A percentile compares a stretch with the other conserved stretches of the same genome.
phyloP scores from a whole-genome alignment of 2,329 filamentous ascomycete species.

The Scedosporium boydii region DNA sequence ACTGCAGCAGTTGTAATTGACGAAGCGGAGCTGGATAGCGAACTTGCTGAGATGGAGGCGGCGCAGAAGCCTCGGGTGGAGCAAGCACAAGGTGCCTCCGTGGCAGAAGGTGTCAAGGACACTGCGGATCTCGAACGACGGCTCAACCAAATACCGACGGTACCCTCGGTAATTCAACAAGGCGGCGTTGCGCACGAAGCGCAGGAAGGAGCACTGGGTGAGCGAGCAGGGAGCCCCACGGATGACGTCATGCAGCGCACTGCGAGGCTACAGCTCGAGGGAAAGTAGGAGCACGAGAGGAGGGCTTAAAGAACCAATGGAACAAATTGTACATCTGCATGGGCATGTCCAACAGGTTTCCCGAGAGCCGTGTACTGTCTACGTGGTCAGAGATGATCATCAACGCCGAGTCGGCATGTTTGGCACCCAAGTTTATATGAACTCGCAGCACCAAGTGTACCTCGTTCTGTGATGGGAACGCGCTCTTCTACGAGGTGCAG shows the following conservation, averaged over 20 bases:
- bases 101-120: slow-evolving; percentile 30
- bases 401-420: too few relatives aligned
- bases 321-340: too few relatives aligned
- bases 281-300: background rate
- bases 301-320: background rate
- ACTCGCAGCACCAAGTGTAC: too few relatives aligned
- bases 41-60: slow-evolving; percentile 66
- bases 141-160: slow-evolving; percentile 21
- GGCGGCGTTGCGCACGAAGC: background rate
- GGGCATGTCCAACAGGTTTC: too few relatives aligned
- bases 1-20: slow-evolving; percentile 47
- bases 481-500: too few relatives aligned
- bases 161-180: background rate
- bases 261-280: background rate
- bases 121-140: slow-evolving; percentile 42
- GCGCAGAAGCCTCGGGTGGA: slow-evolving; percentile 46
- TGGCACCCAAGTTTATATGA: too few relatives aligned
- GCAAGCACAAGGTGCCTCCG: slow-evolving; percentile 30
- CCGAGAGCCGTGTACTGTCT: too few relatives aligned
- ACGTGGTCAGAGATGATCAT: too few relatives aligned
- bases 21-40: slow-evolving; percentile 78
- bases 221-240: background rate
- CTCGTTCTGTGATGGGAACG: too few relatives aligned
- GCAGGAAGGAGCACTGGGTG: background rate
- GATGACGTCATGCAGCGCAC: background rate